Evolutionary conservation across 2,329 filamentous ascomycete species (phyloP), one percentile per base, ranked within the genome.

Genomic region (Daldinia sp.): DNA sequence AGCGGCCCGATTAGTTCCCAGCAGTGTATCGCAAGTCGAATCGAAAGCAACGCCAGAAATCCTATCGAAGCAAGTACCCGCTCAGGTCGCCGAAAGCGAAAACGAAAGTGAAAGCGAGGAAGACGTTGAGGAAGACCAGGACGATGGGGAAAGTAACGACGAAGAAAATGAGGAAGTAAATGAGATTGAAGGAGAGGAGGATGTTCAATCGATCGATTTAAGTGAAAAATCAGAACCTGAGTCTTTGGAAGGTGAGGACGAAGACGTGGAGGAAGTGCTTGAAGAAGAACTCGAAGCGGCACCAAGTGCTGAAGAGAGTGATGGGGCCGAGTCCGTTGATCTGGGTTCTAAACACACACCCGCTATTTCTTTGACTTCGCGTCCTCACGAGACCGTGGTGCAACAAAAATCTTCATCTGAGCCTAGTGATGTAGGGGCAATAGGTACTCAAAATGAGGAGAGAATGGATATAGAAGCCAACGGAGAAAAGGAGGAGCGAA

Each of bases 151-250:
- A 65, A 1, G 68, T 68, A 54, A 23, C 9, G 64, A 66, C 4
- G 69, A 72, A 4, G 69, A 71, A 0, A 69, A 71, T 1, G 71
- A 78, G 37, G 73, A 74, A 9, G 74, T 75, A 10, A 72, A 70
- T 7, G 28, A 41, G 30, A 39, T 53, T 41, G 37, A 42, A 28
- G 26, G 58, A 60, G 74, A 79, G 53, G 74, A 76, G 10, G 23
- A 26, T 41, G 74, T 68, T 12, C 46, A 57, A 18, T 64, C 59
- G 15, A 28, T 30, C 6, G 37, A 58, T 18, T 57, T 44, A 42
- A 44, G 26, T 30, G 60, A 68, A 44, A 51, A 20, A 15, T 26
- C 60, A 5, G 60, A 63, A 35, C 41, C 42, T 1, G 42, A 63
- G 18, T 26, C 39, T 26, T 42, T 28, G 2, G 18, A 35, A 23